A percentile compares a stretch with the other conserved stretches of the same genome.
phyloP scores from a whole-genome alignment of 306 rosid genomes.

The Prunus mongolica region DNA sequence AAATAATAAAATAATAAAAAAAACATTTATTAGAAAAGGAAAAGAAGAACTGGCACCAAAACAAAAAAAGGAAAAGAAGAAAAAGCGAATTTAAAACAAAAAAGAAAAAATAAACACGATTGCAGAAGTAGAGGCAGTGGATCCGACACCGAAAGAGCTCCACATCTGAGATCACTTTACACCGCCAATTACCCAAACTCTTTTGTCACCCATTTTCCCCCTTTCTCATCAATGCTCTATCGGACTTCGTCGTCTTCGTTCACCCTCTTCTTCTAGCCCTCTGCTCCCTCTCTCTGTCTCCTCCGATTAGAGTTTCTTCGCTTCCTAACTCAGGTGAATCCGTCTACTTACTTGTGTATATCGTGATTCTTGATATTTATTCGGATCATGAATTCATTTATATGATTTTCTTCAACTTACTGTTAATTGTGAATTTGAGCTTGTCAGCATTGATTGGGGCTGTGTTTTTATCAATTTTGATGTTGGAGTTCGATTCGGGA shows the following conservation, averaged over 20 bases:
- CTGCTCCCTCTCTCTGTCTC: not conserved
- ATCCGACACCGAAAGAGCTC: not conserved
- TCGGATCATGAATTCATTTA: not conserved
- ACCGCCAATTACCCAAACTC: not conserved
- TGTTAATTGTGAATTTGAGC: not conserved
- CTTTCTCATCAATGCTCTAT: slow-evolving; percentile 17
- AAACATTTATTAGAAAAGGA: too few species aligned
- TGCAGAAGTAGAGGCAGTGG: not conserved
- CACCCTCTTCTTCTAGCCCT: not conserved
- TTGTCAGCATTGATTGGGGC: not conserved
- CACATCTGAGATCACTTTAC: not conserved
- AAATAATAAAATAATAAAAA: too few species aligned
- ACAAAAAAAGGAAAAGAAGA: too few species aligned
- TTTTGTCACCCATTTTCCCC: not conserved
- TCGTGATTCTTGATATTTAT: slow-evolving; percentile 1
- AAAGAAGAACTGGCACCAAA: too few species aligned
- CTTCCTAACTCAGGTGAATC: slow-evolving; percentile 16
- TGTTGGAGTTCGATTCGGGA: slow-evolving; percentile 4
- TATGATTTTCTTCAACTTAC: not conserved
- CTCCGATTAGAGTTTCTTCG: slow-evolving; percentile 10
- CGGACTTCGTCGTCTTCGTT: slow-evolving; percentile 17
- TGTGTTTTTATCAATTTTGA: not conserved
- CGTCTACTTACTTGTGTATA: not conserved
- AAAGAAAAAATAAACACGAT: not conserved
- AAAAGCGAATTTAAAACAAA: too few species aligned